phyloP scores from a whole-genome alignment of 148 eudicot genomes.

The Rhododendron molle region DNA sequence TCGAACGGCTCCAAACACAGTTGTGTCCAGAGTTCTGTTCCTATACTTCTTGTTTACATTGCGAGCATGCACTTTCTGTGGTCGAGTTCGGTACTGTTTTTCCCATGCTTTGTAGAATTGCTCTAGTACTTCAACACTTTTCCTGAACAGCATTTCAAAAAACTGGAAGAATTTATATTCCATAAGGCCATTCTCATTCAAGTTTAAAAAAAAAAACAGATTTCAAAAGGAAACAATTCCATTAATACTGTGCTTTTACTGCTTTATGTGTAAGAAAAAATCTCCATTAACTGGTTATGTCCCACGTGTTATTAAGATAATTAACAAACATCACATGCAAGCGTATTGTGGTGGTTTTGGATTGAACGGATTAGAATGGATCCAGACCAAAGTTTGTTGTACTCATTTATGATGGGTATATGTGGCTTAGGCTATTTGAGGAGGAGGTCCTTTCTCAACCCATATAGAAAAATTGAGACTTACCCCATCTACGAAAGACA shows the following conservation, averaged over 20 bases:
- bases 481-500: too few relatives aligned
- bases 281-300: too few relatives aligned
- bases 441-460: too few relatives aligned
- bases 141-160: background rate
- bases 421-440: too few relatives aligned
- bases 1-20: background rate
- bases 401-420: too few relatives aligned
- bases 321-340: too few relatives aligned
- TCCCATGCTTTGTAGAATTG: background rate
- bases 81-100: background rate
- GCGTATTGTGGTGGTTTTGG: too few relatives aligned
- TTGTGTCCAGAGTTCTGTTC: background rate
- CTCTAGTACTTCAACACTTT: background rate
- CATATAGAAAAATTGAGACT: too few relatives aligned
- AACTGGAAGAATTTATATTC: background rate
- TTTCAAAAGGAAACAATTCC: background rate
- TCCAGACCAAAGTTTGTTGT: too few relatives aligned
- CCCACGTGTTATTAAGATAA: too few relatives aligned
- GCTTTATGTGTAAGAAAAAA: too few relatives aligned
- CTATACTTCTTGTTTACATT: background rate
- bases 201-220: background rate
- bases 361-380: too few relatives aligned
- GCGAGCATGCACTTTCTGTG: background rate
- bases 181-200: background rate
- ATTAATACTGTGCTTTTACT: background rate